phyloP scores from a whole-genome alignment of 1,284 basidiomycete genomes.

The Irpex rosettiformis region DNA sequence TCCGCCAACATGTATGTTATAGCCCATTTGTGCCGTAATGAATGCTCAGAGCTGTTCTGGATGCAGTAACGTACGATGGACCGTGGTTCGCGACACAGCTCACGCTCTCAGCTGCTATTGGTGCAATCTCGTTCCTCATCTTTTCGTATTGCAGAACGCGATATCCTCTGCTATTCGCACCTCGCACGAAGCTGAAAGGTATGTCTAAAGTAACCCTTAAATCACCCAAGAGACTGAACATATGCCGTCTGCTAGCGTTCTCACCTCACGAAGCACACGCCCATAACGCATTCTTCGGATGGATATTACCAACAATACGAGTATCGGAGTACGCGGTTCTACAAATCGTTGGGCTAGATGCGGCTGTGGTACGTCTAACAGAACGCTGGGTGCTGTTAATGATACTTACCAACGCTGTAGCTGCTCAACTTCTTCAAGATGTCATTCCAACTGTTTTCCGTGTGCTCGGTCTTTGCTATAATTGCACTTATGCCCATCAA shows the following conservation, averaged over 20 bases:
- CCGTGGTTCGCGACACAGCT: conserved; percentile 95
- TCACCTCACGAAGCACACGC: conserved; percentile 87
- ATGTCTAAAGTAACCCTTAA: background rate
- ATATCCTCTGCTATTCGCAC: conserved; percentile 90
- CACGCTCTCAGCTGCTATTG: conserved; percentile 74
- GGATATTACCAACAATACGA: conserved; percentile 90
- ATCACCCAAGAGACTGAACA: background rate
- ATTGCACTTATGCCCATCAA: conserved; percentile 88
- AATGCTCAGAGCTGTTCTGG: conserved; percentile 4
- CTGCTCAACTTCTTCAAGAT: conserved; percentile 95
- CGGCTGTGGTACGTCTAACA: conserved; percentile 73
- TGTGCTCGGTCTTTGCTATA: conserved; percentile 80
- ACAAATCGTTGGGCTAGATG: conserved; percentile 95
- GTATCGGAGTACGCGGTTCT: conserved; percentile 93
- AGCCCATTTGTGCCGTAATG: conserved; percentile 13
- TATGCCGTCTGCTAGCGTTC: conserved; percentile 53
- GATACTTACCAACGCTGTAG: conserved; percentile 39
- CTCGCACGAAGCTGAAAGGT: conserved; percentile 94
- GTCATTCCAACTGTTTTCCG: conserved; percentile 86
- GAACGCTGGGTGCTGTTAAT: too few species aligned
- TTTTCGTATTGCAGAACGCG: conserved; percentile 87
- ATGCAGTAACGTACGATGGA: conserved; percentile 71
- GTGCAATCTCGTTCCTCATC: conserved; percentile 75
- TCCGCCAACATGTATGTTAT: conserved; percentile 48
- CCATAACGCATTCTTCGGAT: conserved; percentile 85